Base-by-base conservation (phyloP, 805 yeast genomes). In the Pichia kluyveri region DNA sequence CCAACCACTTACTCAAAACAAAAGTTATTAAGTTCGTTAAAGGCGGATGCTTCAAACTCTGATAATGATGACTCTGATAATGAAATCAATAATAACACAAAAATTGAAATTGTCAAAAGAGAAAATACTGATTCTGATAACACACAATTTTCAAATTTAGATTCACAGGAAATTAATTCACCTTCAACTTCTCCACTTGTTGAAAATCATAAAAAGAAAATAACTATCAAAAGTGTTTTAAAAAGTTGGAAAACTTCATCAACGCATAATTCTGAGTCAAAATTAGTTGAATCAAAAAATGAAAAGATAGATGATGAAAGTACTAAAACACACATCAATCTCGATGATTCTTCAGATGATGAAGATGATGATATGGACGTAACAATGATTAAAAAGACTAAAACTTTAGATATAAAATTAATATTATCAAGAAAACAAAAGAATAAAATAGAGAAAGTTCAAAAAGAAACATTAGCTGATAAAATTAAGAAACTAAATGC, bases 1-100 rank as follows among this genome's bases (percentile, higher is more conserved):
- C 58, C 59, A 11, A 40, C 51, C 5, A 54, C 54, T 17, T 48
- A 62, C 19, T 42, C 55, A 6, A 52, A 52, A 31, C 39, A 34
- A 32, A 45, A 47, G 30, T 27, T 52, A 17, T 46, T 52, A 10
- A 15, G 12, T 15, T 12, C 37, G 5, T 34, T 34, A 15, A 34
- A 15, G 17, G 37, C 15, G 4, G 8, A 1, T 34, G 18, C 9
- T 15, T 34, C 37, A 7, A 34, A 34, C 18, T 34, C 37, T 14
- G 37, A 34, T 15, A 34, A 10, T 8, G 17, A 34, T 14, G 41
- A 42, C 17, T 37, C 40, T 1, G 44, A 39, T 23, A 26, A 17
- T 17, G 49, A 43, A 17, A 28, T 23, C 4, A 19, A 19, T 5
- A 23, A 23, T 5, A 23, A 5, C 26, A 4, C n/a, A 38, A 39